Evolutionary conservation across 2,329 filamentous ascomycete genomes (phyloP).

Genomic region (Alternaria longipes): DNA sequence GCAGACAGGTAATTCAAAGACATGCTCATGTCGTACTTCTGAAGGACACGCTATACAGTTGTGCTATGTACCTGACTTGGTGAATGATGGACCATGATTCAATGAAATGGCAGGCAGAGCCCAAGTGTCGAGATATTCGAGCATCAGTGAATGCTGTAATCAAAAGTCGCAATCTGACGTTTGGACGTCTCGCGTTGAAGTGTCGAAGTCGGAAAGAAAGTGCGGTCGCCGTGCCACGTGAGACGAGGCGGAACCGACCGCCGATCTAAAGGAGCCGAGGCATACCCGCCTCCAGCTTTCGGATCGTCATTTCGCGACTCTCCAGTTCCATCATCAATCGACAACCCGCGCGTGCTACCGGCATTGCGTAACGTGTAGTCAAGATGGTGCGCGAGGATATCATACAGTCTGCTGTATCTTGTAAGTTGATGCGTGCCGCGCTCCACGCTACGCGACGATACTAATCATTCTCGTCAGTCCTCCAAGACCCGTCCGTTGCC

Average conservation of each 20-base stretch:
- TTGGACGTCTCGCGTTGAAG: constrained; percentile 8
- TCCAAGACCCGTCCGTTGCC: constrained; percentile 92
- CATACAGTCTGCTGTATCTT: constrained; percentile 76
- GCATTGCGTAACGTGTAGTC: constrained; percentile 36
- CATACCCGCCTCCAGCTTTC: constrained; percentile 27
- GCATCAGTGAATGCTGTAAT: background rate
- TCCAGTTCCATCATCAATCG: constrained; percentile 18
- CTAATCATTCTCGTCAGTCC: constrained; percentile 66
- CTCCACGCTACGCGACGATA: constrained; percentile 10
- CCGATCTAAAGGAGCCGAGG: constrained; percentile 24
- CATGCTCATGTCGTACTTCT: background rate
- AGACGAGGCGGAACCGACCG: constrained; percentile 20
- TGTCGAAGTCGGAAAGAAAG: constrained; percentile 13
- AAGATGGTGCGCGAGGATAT: constrained; percentile 95
- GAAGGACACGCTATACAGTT: fast-evolving
- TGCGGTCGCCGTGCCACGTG: constrained; percentile 17
- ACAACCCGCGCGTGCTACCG: constrained; percentile 20
- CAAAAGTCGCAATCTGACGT: background rate
- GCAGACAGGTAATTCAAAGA: background rate
- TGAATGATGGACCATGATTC: background rate
- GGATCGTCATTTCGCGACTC: constrained; percentile 25
- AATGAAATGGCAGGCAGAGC: background rate
- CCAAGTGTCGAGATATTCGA: background rate
- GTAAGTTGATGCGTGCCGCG: constrained; percentile 50
- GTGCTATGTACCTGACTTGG: background rate